Base-by-base conservation (phyloP, 352 stramenopile genomes). In the Poterioochromonas sp. region DNA sequence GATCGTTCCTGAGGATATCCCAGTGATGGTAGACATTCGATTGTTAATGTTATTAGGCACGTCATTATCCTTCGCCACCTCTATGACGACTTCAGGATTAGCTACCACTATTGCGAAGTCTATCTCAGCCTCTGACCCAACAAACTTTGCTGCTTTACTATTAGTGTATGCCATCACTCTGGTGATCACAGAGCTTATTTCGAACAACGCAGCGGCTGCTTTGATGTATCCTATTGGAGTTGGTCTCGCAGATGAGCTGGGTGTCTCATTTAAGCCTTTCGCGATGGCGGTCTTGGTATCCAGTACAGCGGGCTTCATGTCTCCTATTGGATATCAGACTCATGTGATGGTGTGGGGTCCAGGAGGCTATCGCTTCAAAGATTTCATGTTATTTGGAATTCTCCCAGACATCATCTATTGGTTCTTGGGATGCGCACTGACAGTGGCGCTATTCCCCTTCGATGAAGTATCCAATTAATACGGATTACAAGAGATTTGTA, bases 281-380 rank as follows among this genome's bases (percentile, higher is more conserved):
- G 68, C 76, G 18, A 41, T 86, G 39, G 73, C 49, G 37, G 77
- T 85, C 32, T 49, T 85, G 73, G 41, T 82, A 41, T 69, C 65
- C 5, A 58, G 76, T 0, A 74, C 71, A 26, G 53, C 44, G 1
- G 60, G 32, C 22, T 84, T 85, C 41, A 81, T 82, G 49, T 83
- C 73, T 43, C 82, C 80, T n/a, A 82, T 85, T 39, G 82, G 82
- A 26, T 85, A 86, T 71, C 81, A 86, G 77, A 86, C 82, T 0
- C 85, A 85, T 47, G 82, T 80, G 15, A 85, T 85, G 58, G 83
- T 85, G 1, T 86, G 78, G 77, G 65, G 49, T 0, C 83, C 83
- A 29, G 83, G 83, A 15, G 79, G 79, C 26, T 85, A 85, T 73
- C 73, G 41, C 0, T 85, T 86, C 65, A 74, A 32, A 1, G 83